Conservation (phyloP, 2,329 filamentous ascomycete genomes). For the Westerdykella aurantiaca region DNA sequence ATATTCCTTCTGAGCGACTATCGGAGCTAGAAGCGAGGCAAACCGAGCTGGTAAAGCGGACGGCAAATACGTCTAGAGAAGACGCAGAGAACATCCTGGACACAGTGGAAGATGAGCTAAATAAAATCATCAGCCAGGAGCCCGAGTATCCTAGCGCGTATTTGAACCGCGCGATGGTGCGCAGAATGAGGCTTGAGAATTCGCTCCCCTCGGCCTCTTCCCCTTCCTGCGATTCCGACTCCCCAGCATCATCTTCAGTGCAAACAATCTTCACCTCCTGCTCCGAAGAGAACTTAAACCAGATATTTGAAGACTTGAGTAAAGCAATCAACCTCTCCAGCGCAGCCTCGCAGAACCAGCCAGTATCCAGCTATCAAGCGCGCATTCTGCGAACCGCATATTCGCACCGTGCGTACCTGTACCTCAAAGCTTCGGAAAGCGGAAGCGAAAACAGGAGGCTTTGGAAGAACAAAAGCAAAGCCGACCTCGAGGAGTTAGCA, state of each 20-base stretch:
- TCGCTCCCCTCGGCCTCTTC: slow-evolving; percentile 3
- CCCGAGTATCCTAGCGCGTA: slow-evolving; percentile 66
- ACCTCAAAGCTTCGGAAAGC: slow-evolving; percentile 36
- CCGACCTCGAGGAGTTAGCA: slow-evolving; percentile 50
- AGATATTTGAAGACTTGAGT: slow-evolving; percentile 33
- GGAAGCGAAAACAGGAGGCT: slow-evolving; percentile 17
- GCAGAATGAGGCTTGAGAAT: slow-evolving; percentile 51
- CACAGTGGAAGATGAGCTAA: slow-evolving; percentile 39
- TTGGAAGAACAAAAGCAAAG: slow-evolving; percentile 29
- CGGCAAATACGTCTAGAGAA: slow-evolving; percentile 12
- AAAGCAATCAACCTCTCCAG: slow-evolving; percentile 53
- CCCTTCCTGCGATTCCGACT: neutral
- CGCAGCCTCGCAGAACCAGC: slow-evolving; percentile 8
- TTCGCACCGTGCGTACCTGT: slow-evolving; percentile 58
- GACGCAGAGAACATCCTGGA: slow-evolving; percentile 6
- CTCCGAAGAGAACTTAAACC: slow-evolving; percentile 7
- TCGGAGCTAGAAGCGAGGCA: slow-evolving; percentile 36
- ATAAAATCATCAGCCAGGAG: slow-evolving; percentile 51
- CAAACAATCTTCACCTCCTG: slow-evolving; percentile 13
- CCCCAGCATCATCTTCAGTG: neutral
- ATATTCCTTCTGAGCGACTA: slow-evolving; percentile 36
- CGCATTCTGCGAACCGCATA: slow-evolving; percentile 64
- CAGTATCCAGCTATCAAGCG: slow-evolving; percentile 58
- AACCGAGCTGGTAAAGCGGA: slow-evolving; percentile 41
- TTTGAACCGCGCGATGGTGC: slow-evolving; percentile 68